Conservation (phyloP, 345 rosid genomes). For the Moricandia arvensis region DNA sequence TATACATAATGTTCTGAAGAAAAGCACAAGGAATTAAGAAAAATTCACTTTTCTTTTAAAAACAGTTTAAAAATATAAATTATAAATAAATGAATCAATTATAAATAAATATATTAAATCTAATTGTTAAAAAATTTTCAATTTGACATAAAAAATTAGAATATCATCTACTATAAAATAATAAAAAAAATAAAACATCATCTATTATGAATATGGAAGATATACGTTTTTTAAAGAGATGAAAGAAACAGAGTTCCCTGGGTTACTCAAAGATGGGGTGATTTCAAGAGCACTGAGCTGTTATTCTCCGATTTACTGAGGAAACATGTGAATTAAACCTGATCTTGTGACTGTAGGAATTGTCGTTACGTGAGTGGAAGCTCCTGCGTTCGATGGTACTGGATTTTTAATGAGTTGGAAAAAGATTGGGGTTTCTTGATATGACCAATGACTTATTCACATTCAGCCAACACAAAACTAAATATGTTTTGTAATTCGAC, state of each 20-base stretch:
- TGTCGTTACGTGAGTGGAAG: constrained; percentile 38
- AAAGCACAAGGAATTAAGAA: too few relatives aligned
- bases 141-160: too few relatives aligned
- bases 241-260: not conserved
- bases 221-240: not conserved
- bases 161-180: too few relatives aligned
- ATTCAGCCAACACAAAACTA: not conserved
- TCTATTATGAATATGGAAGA: too few relatives aligned
- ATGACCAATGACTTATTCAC: not conserved
- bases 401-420: constrained; percentile 49
- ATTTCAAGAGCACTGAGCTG: constrained; percentile 38
- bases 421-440: constrained; percentile 15
- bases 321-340: constrained; percentile 39
- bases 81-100: too few relatives aligned
- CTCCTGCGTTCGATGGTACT: constrained; percentile 42
- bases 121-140: too few relatives aligned
- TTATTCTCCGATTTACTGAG: constrained; percentile 37
- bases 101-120: too few relatives aligned
- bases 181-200: too few relatives aligned
- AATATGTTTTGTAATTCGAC: not conserved
- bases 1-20: too few relatives aligned
- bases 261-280: constrained; percentile 52
- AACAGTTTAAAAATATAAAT: too few relatives aligned
- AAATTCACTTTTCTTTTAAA: too few relatives aligned
- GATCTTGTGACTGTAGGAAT: constrained; percentile 67